Base-by-base conservation (phyloP, 805 yeast genomes). In the Cyberlindnera mrakii region DNA sequence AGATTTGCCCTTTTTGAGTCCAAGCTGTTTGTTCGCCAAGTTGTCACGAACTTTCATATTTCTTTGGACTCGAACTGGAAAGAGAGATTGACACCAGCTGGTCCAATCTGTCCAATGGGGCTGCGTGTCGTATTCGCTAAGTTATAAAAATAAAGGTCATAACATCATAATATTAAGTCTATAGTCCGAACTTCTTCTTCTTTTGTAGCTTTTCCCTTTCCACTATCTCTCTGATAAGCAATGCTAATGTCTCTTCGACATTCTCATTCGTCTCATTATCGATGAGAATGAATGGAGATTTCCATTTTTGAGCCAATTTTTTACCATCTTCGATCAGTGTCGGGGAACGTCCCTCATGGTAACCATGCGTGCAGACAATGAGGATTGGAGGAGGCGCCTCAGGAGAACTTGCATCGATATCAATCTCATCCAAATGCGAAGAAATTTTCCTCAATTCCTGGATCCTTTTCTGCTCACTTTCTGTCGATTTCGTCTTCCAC, bases 331-430 rank as follows among this genome's bases (percentile, higher is more conserved):
- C 75, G 3, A 84, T 66, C 35, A 84, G 55, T 13, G 69, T 56
- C 0, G 89, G 88, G 27, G 85, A 77, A 0, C 80, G 77, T 39
- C 80, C 63, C 14, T 70, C 73, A 56, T 76, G 79, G 31, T 72
- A 67, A 0, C 67, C 57, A 54, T 85, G 84, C 0, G 91, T 82
- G 50, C 85, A 82, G 2, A 81, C 72, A 5, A 85, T 67, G 54
- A 83, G 64, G 14, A 82, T 73, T 1, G 91, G 90, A 0, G 93
- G 95, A 14, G 72, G 72, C 0, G 70, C 55, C 27, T 62, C 63
- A 17, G 71, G 68, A 0, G 67, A 61, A 6, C 62, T 54, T 8
- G 71, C 67, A 47, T 62, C 64, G 36, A 61, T 40, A 40, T 61
- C 55, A 17, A 67, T 40, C 2, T 60, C 58, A 32, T 57, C 69